Conservation (phyloP, 768 basidiomycete genomes). For the Clitopilus hobsonii region DNA sequence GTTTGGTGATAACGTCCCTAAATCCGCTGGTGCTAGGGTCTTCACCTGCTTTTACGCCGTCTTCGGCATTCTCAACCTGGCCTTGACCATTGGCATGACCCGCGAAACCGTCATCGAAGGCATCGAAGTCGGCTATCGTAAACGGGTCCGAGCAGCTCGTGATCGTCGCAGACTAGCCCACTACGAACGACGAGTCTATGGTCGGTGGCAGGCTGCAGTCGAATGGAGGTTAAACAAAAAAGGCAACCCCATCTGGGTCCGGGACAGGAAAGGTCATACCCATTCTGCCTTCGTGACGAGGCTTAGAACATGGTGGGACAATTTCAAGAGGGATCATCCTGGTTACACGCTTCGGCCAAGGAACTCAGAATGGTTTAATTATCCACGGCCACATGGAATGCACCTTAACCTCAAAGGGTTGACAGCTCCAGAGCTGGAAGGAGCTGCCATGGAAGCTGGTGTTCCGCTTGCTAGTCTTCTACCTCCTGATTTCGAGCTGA, state of each 20-base stretch:
- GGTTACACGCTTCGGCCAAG: constrained; percentile 4
- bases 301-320: constrained; percentile 3
- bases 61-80: constrained; percentile 60
- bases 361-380: constrained; percentile 5
- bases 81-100: constrained; percentile 57
- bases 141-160: constrained; percentile 44
- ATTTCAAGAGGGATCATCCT: neutral
- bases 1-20: constrained; percentile 73
- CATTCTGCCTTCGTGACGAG: neutral
- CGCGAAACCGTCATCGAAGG: constrained; percentile 73
- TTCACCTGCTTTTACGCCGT: constrained; percentile 56
- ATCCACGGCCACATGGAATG: constrained; percentile 39
- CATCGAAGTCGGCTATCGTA: constrained; percentile 60
- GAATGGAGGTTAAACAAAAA: constrained; percentile 54
- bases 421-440: constrained; percentile 47
- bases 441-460: constrained; percentile 65
- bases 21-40: constrained; percentile 43
- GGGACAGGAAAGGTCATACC: constrained; percentile 18
- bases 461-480: constrained; percentile 50
- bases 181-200: constrained; percentile 39
- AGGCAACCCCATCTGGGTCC: constrained; percentile 51
- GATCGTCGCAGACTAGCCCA: constrained; percentile 37
- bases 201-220: constrained; percentile 59
- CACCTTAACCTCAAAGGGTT: constrained; percentile 63
- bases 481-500: constrained; percentile 22